A percentile compares a stretch with the other conserved stretches of the same genome.
phyloP scores from a whole-genome alignment of 2,329 filamentous ascomycete species.

The Taxawa tesnikishii region DNA sequence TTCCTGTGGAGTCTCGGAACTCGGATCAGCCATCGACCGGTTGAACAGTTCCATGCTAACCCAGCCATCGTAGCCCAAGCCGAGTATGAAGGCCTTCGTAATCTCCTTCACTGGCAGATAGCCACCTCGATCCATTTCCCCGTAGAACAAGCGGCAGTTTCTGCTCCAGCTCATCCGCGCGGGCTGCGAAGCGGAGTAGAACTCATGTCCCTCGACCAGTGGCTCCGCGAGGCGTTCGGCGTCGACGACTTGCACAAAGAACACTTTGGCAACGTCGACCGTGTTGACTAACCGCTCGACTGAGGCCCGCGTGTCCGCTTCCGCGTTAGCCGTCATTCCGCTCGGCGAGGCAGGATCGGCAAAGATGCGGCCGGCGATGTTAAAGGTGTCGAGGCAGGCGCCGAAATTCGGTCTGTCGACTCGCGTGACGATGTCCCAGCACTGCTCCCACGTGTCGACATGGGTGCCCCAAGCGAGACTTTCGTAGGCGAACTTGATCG shows the following conservation, averaged over 20 bases:
- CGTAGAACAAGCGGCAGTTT: conserved; percentile 57
- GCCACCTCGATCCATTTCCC: conserved; percentile 45
- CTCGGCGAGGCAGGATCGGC: conserved; percentile 7
- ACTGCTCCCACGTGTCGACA: conserved; percentile 57
- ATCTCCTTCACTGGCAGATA: conserved; percentile 57
- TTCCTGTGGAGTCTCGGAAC: conserved; percentile 39
- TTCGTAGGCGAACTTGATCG: conserved; percentile 61
- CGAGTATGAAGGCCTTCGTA: conserved; percentile 47
- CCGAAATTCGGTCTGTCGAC: conserved; percentile 11
- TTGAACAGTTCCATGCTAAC: conserved; percentile 62
- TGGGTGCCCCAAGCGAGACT: conserved; percentile 60
- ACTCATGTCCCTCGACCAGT: conserved; percentile 41
- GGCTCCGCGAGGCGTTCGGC: conserved; percentile 50
- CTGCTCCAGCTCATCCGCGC: conserved; percentile 62
- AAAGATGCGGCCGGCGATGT: conserved; percentile 12
- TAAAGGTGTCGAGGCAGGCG: conserved; percentile 12
- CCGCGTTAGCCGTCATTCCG: conserved; percentile 15
- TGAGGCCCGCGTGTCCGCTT: conserved; percentile 41
- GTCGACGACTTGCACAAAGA: conserved; percentile 68
- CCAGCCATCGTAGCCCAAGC: conserved; percentile 56
- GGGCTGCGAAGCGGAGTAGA: conserved; percentile 44
- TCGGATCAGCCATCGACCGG: conserved; percentile 41
- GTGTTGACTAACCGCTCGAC: conserved; percentile 40
- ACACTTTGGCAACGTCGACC: conserved; percentile 53
- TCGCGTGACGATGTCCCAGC: conserved; percentile 53